These are phyloP conservation scores for Rhododendron ovatum DNA, from an alignment of 148 eudicot genomes.

Conservation along the genomic window DNA sequence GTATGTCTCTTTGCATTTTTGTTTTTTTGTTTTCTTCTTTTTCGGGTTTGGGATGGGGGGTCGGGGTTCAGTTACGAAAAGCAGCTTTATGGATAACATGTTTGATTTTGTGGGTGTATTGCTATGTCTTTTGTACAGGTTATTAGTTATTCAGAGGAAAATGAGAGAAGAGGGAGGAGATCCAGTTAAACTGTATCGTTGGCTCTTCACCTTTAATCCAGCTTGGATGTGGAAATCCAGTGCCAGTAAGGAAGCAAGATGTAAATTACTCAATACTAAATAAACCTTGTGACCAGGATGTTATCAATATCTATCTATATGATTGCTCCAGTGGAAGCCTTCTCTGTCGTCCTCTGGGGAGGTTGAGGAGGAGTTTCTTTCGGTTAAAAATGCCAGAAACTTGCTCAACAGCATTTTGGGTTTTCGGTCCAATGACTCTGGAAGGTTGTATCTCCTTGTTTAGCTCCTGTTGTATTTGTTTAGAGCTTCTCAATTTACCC, in stretches of 20 bases:
- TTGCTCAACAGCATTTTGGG: not conserved
- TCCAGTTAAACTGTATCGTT: not conserved
- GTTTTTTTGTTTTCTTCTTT: too few relatives aligned
- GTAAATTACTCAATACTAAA: not conserved
- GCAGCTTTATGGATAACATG: not conserved
- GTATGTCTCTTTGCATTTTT: not conserved
- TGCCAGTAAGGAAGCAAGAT: not conserved
- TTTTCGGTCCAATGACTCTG: not conserved
- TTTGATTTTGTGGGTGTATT: not conserved
- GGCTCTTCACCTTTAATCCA: not conserved
- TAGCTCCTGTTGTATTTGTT: not conserved
- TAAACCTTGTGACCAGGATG: not conserved
- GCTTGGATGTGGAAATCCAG: conserved; percentile 9
- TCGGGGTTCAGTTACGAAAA: too few relatives aligned
- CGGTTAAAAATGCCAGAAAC: not conserved
- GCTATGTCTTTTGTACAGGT: not conserved
- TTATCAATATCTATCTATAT: not conserved
- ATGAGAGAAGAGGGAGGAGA: not conserved
- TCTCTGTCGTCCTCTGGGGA: not conserved
- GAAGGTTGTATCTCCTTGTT: too few relatives aligned
- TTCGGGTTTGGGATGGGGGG: too few relatives aligned
- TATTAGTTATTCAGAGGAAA: not conserved
- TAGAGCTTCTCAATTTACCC: not conserved
- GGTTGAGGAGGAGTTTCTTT: not conserved
- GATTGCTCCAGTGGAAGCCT: not conserved